These are phyloP conservation scores for Candida stauntonica DNA, from an alignment of 805 yeast genomes.

Conservation along the genomic window DNA sequence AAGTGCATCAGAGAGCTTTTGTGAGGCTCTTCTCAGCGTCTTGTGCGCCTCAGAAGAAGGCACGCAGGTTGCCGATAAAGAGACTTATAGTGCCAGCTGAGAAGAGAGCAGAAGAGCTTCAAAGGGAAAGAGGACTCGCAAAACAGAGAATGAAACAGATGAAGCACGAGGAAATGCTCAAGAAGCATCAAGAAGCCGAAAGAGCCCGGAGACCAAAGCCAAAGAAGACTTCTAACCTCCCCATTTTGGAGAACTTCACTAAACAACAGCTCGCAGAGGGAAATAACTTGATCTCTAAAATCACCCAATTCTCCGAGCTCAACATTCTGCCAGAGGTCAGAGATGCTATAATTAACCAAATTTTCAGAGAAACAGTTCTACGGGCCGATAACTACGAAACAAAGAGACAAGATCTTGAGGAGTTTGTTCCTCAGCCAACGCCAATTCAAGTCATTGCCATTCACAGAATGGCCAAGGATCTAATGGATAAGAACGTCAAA, in stretches of 20 bases:
- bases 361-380: slow-evolving; percentile 42
- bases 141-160: slow-evolving; percentile 7
- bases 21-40: slow-evolving; percentile 6
- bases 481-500: slow-evolving; percentile 41
- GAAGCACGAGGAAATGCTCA: slow-evolving; percentile 1
- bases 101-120: slow-evolving; percentile 9
- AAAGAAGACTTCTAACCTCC: slow-evolving; percentile 11
- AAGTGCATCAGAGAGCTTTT: background rate
- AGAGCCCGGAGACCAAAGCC: background rate
- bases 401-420: slow-evolving; percentile 10
- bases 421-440: slow-evolving; percentile 45
- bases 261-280: slow-evolving; percentile 31
- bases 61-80: slow-evolving; percentile 15
- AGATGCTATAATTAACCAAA: slow-evolving; percentile 49
- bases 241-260: slow-evolving; percentile 24
- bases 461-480: slow-evolving; percentile 28
- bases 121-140: slow-evolving; percentile 3
- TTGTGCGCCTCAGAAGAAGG: slow-evolving; percentile 3
- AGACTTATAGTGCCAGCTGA: slow-evolving; percentile 16
- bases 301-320: slow-evolving; percentile 61
- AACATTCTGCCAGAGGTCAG: slow-evolving; percentile 66
- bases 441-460: slow-evolving; percentile 82
- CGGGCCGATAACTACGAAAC: slow-evolving; percentile 26
- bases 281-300: slow-evolving; percentile 43
- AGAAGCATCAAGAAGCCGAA: slow-evolving; percentile 2